These are phyloP conservation scores for Parastagonospora nodorum DNA, from an alignment of 2,329 filamentous ascomycete genomes.

Conservation along the genomic window DNA sequence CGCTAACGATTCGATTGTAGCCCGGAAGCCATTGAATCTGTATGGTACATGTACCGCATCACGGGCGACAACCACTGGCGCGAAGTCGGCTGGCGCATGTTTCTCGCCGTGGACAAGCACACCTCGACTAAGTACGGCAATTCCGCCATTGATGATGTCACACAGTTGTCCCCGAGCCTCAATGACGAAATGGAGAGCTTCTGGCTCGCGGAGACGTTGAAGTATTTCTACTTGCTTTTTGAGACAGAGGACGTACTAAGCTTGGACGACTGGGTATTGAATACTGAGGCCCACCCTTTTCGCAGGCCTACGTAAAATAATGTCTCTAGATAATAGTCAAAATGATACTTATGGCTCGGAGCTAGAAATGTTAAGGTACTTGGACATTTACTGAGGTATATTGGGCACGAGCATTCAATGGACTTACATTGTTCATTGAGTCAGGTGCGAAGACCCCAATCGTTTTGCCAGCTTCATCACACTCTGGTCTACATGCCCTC, in stretches of 20 bases:
- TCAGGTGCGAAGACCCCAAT: too few relatives aligned
- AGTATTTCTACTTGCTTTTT: constrained; percentile 70
- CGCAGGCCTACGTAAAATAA: constrained; percentile 26
- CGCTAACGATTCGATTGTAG: constrained; percentile 16
- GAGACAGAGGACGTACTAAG: constrained; percentile 63
- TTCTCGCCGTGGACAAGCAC: constrained; percentile 64
- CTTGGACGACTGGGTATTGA: constrained; percentile 69
- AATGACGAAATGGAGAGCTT: constrained; percentile 75
- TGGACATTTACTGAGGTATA: too few relatives aligned
- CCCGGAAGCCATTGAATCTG: constrained; percentile 79
- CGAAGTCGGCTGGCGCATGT: constrained; percentile 77
- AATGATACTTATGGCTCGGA: background rate
- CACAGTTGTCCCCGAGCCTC: constrained; percentile 50
- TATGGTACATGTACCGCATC: constrained; percentile 78
- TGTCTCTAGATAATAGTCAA: too few relatives aligned
- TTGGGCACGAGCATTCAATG: too few relatives aligned
- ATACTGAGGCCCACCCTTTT: constrained; percentile 54
- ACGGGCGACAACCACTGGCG: constrained; percentile 70
- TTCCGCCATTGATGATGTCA: constrained; percentile 70
- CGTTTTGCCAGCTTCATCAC: too few relatives aligned
- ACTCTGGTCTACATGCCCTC: too few relatives aligned
- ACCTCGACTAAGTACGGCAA: constrained; percentile 68
- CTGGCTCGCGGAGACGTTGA: constrained; percentile 72
- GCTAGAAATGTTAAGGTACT: background rate
- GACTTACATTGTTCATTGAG: too few relatives aligned